Evolutionary conservation across 2,329 filamentous ascomycete species (phyloP), one percentile per base, ranked within the genome.

Genomic region (Fusarium chuoi): DNA sequence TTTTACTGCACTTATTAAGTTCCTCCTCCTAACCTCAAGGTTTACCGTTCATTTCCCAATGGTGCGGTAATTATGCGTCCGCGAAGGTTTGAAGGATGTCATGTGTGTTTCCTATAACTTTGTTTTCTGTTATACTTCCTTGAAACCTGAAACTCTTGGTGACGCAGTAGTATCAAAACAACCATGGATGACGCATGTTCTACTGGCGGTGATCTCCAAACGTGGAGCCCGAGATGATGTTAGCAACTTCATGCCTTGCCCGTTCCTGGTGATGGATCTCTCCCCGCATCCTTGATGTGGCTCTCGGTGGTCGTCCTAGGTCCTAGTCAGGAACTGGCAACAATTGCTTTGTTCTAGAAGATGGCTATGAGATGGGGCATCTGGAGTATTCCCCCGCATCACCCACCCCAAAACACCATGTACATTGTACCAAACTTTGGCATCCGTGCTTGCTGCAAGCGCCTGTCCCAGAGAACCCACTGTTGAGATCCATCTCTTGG

Each of bases 381-480:
- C 73, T 78, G 75, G 77, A 78, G 76, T 66, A 64, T 65, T 74
- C 70, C 77, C 77, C 77, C 77, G 75, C 77, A 78, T 77, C 74
- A 58, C 55, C 75, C 72, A 69, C 71, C 63, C 71, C 68, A 73
- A 75, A 55, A 48, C 64, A 59, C 65, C 68, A 65, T 75, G 76
- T 78, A 76, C 75, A 76, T 76, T 78, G 75, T 77, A 78, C 77
- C 74, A 71, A 62, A 70, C 74, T 62, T 38, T 26, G 56, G 56
- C 33, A 78, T 78, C 75, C 74, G 75, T 78, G 75, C 77, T 78
- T 78, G 75, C 77, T 78, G 74, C 77, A 78, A 77, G 75, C 75
- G 69, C 77, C 73, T 71, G 73, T 73, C 75, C 36, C 73, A 71
- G 20, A 41, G 58, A 74, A 74, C 35, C 71, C 71, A 74, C 71